Evolutionary conservation across 2,329 filamentous ascomycete species (phyloP), one percentile per base, ranked within the genome.

Genomic region (Aspergillus awamori): DNA sequence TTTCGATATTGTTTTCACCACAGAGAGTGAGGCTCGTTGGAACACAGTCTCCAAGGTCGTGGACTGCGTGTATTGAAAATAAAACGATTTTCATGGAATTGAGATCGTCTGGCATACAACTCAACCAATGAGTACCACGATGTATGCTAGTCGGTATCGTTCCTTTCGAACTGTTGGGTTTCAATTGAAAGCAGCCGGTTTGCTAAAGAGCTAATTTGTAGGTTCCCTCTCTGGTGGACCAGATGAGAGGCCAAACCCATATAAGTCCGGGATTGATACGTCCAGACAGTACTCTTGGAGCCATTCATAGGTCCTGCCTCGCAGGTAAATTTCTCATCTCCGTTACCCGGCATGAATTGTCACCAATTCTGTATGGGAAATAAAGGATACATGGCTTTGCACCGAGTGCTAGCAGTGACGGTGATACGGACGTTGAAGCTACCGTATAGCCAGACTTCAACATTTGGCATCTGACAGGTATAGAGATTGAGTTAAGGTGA

Each of bases 281-380:
- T 26, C 24, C 4, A 26, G 24, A 26, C 24, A 26, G 24, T 26
- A 26, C 24, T 68, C 60, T 47, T 67, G 58, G n/a, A 72, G 60
- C 70, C 68, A 74, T 36, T 64, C 63, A 62, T 72, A 74, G 15
- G 70, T 69, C 59, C 68, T 13, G 64, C 71, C 53, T 74, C 70
- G 61, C 65, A 73, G 26, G 57, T 55, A 36, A 72, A 49, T 54
- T 73, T 74, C 59, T 73, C 70, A 61, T 72, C 70, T 10, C 55
- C 59, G 57, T 72, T 74, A 10, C 69, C 69, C 15, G 70, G 66
- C 22, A 60, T 38, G 20, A 45, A 1, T 53, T 52, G 17, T 74
- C 69, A 2, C 67, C 71, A 5, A 70, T 52, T 8, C 62, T 61
- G 49, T 72, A 70, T 7, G 68, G 70, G 68, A 45, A 72, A 62